Evolutionary conservation across 129 eudicot species (phyloP), one percentile per base, ranked within the genome.

Genomic region (Tagetes patula): DNA sequence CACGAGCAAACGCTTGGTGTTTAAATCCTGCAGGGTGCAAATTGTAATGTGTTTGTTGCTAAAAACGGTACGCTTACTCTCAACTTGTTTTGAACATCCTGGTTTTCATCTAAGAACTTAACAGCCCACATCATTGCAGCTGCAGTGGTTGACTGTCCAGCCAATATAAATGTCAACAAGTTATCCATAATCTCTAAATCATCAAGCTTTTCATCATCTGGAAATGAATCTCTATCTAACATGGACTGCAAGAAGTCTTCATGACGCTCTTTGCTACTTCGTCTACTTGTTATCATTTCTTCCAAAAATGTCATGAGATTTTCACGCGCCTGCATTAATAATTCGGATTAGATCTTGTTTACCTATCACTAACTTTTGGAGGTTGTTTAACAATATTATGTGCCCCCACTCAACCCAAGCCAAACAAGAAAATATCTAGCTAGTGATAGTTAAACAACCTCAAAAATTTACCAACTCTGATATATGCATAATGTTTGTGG

Each of bases 41-140:
- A 20, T 20, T 20, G 27, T 20, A 20, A 20, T 20, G 27, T 20
- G 27, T 20, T 20, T 20, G 27, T 20, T 20, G 27, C 27, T 20
- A 20, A 20, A 20, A 20, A 20, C 27, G 27, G 27, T 20, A 20
- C 34, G 36, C 82, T 83, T 67, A 84, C 92, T 74, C 87, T 80
- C 73, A 87, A 80, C 73, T 14, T 79, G 2, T 87, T 75, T 56
- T 79, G 92, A 37, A 77, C 85, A 36, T 77, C 67, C 55, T 49
- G 74, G 59, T 87, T 82, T n/a, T 84, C 92, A 74, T 77, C 75
- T 11, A 87, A 75, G 81, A 82, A 79, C 83, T 87, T 87, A 69
- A 87, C 89, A 20, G 83, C 58, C 92, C 92, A 87, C 89, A 87
- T 87, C 70, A 87, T 79, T 48, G 92, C 92, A 41, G 92, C 83